Conservation (phyloP, 1,284 basidiomycete genomes). For the Austroboletus olivaceoglutinosus region DNA sequence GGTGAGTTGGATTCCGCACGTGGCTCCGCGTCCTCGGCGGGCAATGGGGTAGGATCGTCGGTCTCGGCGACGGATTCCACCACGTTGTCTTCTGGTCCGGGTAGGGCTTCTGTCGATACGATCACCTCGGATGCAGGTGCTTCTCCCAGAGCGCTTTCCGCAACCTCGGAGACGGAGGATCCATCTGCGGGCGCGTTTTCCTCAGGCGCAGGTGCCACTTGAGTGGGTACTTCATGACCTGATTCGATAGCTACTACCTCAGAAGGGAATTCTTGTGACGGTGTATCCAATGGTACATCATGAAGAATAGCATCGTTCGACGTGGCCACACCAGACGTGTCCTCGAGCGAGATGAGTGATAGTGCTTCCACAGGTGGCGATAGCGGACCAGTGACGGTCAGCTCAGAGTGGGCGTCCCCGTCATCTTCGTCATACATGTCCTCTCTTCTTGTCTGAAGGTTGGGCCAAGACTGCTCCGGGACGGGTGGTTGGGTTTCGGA, state of each 20-base stretch:
- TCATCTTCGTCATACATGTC: constrained; percentile 28
- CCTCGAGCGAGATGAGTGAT: constrained; percentile 28
- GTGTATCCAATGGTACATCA: constrained; percentile 1
- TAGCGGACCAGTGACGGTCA: constrained; percentile 13
- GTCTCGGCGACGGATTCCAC: constrained; percentile 4
- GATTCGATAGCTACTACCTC: constrained; percentile 10
- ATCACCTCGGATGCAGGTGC: constrained; percentile 3
- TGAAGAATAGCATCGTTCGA: not conserved
- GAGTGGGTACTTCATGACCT: constrained; percentile 8
- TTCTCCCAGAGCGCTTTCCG: constrained; percentile 9
- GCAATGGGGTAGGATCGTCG: not conserved
- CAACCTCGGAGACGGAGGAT: constrained; percentile 1
- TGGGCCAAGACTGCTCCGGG: constrained; percentile 12
- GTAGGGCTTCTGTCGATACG: constrained; percentile 4
- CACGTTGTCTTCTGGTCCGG: constrained; percentile 3
- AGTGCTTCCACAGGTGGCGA: constrained; percentile 33
- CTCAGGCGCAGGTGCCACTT: not conserved
- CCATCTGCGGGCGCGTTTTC: constrained; percentile 6
- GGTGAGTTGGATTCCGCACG: constrained; percentile 10
- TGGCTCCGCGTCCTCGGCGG: constrained; percentile 8
- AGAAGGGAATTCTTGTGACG: not conserved
- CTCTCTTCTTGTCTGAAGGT: constrained; percentile 14
- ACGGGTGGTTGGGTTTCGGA: constrained; percentile 9
- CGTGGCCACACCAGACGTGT: constrained; percentile 6
- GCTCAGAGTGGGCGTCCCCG: constrained; percentile 24